Conservation (phyloP, 768 basidiomycete species). For the Lactarius psammicola region DNA sequence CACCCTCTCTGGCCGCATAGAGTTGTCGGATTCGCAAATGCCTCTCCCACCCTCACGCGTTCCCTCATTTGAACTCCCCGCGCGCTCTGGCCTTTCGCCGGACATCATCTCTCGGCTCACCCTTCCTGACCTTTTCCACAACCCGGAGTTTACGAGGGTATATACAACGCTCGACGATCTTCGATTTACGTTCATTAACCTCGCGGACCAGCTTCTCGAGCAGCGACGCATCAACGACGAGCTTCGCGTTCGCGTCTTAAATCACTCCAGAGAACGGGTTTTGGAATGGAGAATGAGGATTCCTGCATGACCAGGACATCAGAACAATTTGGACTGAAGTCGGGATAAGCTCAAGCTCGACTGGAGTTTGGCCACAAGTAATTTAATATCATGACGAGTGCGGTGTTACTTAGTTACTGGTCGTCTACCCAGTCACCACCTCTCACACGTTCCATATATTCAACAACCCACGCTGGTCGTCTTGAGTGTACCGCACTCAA, state of each 20-base stretch:
- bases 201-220: not conserved
- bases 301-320: not conserved
- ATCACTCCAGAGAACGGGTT: not conserved
- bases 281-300: not conserved
- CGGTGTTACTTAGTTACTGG: slow-evolving; percentile 6
- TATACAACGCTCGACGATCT: not conserved
- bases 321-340: not conserved
- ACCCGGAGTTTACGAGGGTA: not conserved
- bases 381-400: not conserved
- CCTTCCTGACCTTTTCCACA: not conserved
- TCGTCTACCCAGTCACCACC: slow-evolving; percentile 28
- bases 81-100: not conserved
- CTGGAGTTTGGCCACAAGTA: not conserved
- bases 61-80: not conserved
- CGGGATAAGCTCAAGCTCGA: not conserved
- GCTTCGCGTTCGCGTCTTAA: too few relatives aligned
- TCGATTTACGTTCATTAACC: not conserved
- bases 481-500: slow-evolving; percentile 3
- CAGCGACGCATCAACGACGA: not conserved
- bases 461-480: slow-evolving; percentile 20
- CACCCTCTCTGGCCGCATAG: not conserved
- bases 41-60: too few relatives aligned
- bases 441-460: slow-evolving; percentile 23
- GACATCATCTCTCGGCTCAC: not conserved
- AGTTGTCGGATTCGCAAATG: not conserved